Conservation (phyloP, 164 flowering plant genomes). For the Platanus orientalis region DNA sequence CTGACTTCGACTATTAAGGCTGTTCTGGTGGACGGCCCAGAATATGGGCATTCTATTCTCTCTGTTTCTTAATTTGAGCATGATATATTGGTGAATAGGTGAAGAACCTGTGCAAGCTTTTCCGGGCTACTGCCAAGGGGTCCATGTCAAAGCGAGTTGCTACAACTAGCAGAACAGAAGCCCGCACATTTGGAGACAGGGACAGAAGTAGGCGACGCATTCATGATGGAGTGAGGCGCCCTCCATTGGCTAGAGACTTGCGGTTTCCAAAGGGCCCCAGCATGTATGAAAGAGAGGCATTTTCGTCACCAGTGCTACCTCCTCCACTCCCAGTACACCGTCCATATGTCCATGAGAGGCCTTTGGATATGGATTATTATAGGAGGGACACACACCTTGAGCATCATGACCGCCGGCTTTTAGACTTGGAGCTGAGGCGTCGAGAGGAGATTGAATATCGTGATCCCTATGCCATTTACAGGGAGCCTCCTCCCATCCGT, state of each 20-base stretch:
- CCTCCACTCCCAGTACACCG: slow-evolving; percentile 10
- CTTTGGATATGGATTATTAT: slow-evolving; percentile 14
- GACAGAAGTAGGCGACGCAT: not conserved
- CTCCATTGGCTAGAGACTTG: slow-evolving; percentile 5
- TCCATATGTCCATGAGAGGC: slow-evolving; percentile 27
- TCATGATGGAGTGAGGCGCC: slow-evolving; percentile 6
- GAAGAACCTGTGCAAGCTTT: slow-evolving; percentile 47
- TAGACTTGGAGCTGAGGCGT: slow-evolving; percentile 18
- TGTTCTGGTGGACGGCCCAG: not conserved
- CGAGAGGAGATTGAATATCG: slow-evolving; percentile 12
- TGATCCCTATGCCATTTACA: slow-evolving; percentile 13
- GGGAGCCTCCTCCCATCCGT: slow-evolving; percentile 9
- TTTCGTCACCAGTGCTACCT: slow-evolving; percentile 3
- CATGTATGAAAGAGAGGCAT: slow-evolving; percentile 21
- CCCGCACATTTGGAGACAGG: slow-evolving; percentile 5
- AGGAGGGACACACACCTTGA: slow-evolving; percentile 17
- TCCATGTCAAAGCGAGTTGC: slow-evolving; percentile 13
- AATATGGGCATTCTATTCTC: not conserved
- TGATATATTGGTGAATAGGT: slow-evolving; percentile 31
- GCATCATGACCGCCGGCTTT: slow-evolving; percentile 12
- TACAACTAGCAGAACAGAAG: slow-evolving; percentile 6
- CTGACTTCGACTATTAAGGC: not conserved
- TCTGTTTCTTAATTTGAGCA: not conserved
- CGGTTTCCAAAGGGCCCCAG: slow-evolving; percentile 3
- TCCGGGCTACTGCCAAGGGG: slow-evolving; percentile 19